These are phyloP conservation scores for Penicillium sclerotiorum DNA, from an alignment of 2,329 filamentous ascomycete genomes.

Conservation along the genomic window DNA sequence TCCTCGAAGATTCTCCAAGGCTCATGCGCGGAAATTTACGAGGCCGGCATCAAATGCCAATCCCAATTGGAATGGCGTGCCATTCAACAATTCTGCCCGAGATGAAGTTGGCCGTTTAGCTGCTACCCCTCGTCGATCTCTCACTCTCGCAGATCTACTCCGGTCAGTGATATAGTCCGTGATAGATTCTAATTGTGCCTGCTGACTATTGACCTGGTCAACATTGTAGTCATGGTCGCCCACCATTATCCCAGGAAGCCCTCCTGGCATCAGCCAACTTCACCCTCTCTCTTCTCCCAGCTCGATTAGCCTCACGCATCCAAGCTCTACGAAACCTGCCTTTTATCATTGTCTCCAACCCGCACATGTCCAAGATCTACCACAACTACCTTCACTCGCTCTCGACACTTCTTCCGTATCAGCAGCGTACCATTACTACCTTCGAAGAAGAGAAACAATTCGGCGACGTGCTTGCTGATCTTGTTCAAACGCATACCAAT, in stretches of 20 bases:
- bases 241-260: slow-evolving; percentile 76
- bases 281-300: slow-evolving; percentile 86
- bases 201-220: not conserved
- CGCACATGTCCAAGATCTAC: slow-evolving; percentile 91
- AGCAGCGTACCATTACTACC: slow-evolving; percentile 69
- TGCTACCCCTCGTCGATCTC: slow-evolving; percentile 72
- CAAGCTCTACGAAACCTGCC: slow-evolving; percentile 90
- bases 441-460: slow-evolving; percentile 88
- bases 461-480: slow-evolving; percentile 87
- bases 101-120: slow-evolving; percentile 79
- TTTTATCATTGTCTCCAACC: slow-evolving; percentile 98
- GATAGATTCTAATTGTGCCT: not conserved
- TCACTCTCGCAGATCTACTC: slow-evolving; percentile 86
- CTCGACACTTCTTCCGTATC: slow-evolving; percentile 84
- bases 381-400: slow-evolving; percentile 94
- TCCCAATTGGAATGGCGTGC: not conserved
- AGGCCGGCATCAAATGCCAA: not conserved
- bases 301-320: slow-evolving; percentile 90
- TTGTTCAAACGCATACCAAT: slow-evolving; percentile 93
- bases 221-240: slow-evolving; percentile 69
- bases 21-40: no score
- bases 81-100: slow-evolving; percentile 56
- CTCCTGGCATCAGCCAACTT: slow-evolving; percentile 93
- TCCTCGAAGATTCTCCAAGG: no score
- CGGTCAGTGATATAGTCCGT: slow-evolving; percentile 59